Conservation (phyloP, 139 green algal species). For the Picochlorum sp. region DNA sequence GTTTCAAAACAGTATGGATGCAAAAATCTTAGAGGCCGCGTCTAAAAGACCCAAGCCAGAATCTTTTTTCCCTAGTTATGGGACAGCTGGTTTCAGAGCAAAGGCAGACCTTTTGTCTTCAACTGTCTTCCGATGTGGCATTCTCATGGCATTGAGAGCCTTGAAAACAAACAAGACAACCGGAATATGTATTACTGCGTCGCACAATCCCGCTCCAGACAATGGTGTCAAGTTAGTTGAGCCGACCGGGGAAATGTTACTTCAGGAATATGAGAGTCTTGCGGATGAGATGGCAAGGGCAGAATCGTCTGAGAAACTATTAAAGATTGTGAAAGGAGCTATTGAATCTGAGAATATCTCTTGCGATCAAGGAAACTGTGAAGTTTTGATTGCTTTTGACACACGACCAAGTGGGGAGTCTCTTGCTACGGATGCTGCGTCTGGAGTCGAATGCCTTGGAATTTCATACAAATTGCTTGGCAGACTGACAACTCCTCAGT, state of each 20-base stretch:
- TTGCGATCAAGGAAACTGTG: neutral
- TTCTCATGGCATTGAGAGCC: slow-evolving; percentile 66
- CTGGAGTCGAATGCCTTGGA: slow-evolving; percentile 49
- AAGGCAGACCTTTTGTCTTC: slow-evolving; percentile 56
- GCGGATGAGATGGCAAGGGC: slow-evolving; percentile 69
- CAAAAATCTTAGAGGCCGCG: slow-evolving; percentile 1
- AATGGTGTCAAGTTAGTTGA: slow-evolving; percentile 96
- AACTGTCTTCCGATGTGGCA: slow-evolving; percentile 79
- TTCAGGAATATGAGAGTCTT: slow-evolving; percentile 37
- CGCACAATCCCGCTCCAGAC: slow-evolving; percentile 87
- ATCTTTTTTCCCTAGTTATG: slow-evolving; percentile 59
- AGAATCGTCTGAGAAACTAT: slow-evolving; percentile 28
- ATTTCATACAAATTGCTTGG: slow-evolving; percentile 38
- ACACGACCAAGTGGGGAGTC: slow-evolving; percentile 53
- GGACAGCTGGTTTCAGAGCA: slow-evolving; percentile 86
- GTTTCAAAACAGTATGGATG: neutral
- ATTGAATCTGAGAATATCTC: slow-evolving; percentile 16
- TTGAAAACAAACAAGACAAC: slow-evolving; percentile 30
- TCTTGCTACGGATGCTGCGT: slow-evolving; percentile 51
- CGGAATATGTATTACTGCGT: slow-evolving; percentile 94
- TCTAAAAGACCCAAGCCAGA: slow-evolving; percentile 23
- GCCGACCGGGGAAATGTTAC: slow-evolving; percentile 69
- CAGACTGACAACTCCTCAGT: slow-evolving; percentile 86
- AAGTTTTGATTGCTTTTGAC: slow-evolving; percentile 68
- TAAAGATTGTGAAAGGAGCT: slow-evolving; percentile 12